Conservation (phyloP, 306 rosid species). For the Quercus bicolor region DNA sequence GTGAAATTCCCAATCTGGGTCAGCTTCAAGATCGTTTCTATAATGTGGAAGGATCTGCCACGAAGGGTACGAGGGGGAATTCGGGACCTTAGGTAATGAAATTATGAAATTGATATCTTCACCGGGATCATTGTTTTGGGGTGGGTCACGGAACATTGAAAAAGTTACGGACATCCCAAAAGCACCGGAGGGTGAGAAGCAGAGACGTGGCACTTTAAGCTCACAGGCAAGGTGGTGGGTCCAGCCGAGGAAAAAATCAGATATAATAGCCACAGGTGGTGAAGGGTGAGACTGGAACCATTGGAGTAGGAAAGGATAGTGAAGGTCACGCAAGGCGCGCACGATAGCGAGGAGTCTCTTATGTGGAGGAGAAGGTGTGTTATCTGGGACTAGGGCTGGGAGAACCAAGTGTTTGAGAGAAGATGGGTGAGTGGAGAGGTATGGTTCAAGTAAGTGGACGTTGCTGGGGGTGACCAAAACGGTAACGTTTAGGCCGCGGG, state of each 20-base stretch:
- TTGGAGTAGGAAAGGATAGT: slow-evolving; percentile 28
- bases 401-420: slow-evolving; percentile 36
- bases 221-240: slow-evolving; percentile 37
- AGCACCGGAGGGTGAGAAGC: slow-evolving; percentile 46
- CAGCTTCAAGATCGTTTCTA: background rate
- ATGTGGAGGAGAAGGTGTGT: background rate
- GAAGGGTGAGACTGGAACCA: slow-evolving; percentile 32
- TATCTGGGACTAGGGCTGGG: background rate
- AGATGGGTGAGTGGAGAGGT: slow-evolving; percentile 26
- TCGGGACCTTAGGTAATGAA: slow-evolving; percentile 33
- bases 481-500: slow-evolving; percentile 40
- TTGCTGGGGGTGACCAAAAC: slow-evolving; percentile 27
- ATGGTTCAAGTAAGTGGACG: slow-evolving; percentile 20
- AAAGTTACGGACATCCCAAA: background rate
- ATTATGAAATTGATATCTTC: background rate
- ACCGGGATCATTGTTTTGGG: background rate
- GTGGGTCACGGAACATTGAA: slow-evolving; percentile 24
- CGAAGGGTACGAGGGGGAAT: slow-evolving; percentile 39
- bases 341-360: background rate
- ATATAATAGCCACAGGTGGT: slow-evolving; percentile 35
- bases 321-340: slow-evolving; percentile 26
- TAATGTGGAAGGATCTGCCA: slow-evolving; percentile 22
- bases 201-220: slow-evolving; percentile 28
- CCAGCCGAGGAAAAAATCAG: slow-evolving; percentile 57
- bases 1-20: slow-evolving; percentile 26